Conservation (phyloP, 1,284 basidiomycete species). For the Thelephora terrestris region DNA sequence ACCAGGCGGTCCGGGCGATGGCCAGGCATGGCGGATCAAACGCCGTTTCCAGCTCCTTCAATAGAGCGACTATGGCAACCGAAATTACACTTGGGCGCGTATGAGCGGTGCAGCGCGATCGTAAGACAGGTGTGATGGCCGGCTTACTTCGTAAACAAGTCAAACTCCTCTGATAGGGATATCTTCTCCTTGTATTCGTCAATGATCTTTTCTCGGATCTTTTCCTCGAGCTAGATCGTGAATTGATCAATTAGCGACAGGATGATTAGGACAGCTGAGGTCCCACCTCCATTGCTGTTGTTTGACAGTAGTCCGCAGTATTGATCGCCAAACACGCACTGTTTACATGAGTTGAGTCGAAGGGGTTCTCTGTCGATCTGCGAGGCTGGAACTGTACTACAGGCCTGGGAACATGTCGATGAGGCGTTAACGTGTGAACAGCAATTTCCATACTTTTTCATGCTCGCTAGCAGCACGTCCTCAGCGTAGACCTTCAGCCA, state of each 20-base stretch:
- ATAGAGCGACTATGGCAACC: conserved; percentile 62
- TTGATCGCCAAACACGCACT: conserved; percentile 86
- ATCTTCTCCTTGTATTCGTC: conserved; percentile 70
- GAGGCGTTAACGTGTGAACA: background rate
- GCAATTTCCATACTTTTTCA: conserved; percentile 47
- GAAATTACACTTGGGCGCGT: conserved; percentile 59
- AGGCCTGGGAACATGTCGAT: conserved; percentile 20
- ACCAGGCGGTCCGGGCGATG: conserved; percentile 75
- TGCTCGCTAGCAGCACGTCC: conserved; percentile 68
- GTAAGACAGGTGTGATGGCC: conserved; percentile 1
- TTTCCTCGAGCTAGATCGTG: conserved; percentile 72
- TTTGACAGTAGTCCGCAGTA: conserved; percentile 96
- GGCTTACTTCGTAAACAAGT: conserved; percentile 74
- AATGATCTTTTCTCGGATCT: conserved; percentile 75
- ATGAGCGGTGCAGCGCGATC: background rate
- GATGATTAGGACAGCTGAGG: background rate
- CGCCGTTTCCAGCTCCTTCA: conserved; percentile 75
- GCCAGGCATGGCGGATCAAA: conserved; percentile 68
- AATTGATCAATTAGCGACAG: background rate
- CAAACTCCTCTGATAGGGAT: conserved; percentile 77
- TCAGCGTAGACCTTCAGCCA: conserved; percentile 94
- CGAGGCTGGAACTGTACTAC: conserved; percentile 32
- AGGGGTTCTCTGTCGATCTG: conserved; percentile 67
- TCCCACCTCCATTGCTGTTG: conserved; percentile 75
- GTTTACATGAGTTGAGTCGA: conserved; percentile 64